phyloP scores from a whole-genome alignment of 306 rosid genomes.

The Malus sieversii region DNA sequence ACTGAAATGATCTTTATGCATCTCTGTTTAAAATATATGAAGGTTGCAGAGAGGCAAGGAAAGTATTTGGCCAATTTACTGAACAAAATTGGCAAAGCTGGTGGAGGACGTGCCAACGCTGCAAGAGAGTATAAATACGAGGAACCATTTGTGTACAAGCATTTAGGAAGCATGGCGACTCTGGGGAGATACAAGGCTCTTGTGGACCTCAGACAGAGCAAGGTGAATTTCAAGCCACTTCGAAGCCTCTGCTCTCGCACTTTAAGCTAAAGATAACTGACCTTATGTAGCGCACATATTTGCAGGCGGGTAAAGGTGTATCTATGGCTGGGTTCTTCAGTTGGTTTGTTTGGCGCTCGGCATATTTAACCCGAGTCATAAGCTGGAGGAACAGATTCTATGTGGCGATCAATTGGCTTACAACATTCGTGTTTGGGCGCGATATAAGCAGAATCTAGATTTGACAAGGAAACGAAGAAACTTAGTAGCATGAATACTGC shows the following conservation, averaged over 20 bases:
- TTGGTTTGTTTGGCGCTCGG: conserved; percentile 89
- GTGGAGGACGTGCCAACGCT: conserved; percentile 61
- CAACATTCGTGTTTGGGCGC: conserved; percentile 81
- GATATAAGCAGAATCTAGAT: conserved; percentile 86
- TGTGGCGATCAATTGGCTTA: conserved; percentile 90
- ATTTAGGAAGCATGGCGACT: conserved; percentile 95
- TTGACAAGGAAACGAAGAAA: not conserved
- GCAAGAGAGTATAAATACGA: conserved; percentile 46
- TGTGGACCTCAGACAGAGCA: conserved; percentile 90
- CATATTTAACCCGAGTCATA: conserved; percentile 76
- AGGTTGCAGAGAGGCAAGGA: conserved; percentile 99
- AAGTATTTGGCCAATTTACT: conserved; percentile 56
- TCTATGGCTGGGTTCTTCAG: conserved; percentile 78
- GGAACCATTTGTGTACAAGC: conserved; percentile 77
- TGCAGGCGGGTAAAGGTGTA: conserved; percentile 72
- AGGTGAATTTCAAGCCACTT: conserved; percentile 36
- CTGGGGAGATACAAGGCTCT: conserved; percentile 93
- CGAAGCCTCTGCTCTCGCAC: not conserved
- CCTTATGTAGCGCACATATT: not conserved
- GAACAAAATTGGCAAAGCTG: conserved; percentile 62
- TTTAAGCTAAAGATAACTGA: conserved; percentile 7
- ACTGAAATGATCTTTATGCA: not conserved
- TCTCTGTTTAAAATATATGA: conserved; percentile 13
- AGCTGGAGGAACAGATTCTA: conserved; percentile 98
- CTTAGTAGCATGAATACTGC: not conserved